These are phyloP conservation scores for Voacanga thouarsii DNA, from an alignment of 257 asterid species.

Conservation along the genomic window DNA sequence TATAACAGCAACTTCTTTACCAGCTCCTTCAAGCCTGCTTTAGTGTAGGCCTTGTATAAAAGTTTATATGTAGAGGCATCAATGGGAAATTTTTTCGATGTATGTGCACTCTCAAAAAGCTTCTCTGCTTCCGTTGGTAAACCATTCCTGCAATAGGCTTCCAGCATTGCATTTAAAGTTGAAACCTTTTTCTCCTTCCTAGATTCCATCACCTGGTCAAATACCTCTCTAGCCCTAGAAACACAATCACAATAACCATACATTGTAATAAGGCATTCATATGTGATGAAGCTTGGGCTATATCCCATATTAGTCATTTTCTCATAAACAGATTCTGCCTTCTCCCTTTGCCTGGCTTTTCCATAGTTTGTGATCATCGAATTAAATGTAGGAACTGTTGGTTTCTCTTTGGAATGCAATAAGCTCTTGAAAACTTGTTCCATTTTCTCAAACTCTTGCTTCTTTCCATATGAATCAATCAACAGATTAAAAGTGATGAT, in stretches of 20 bases:
- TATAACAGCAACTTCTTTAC: conserved; percentile 45
- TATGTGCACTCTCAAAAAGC: conserved; percentile 59
- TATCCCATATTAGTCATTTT: conserved; percentile 78
- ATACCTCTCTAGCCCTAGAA: conserved; percentile 72
- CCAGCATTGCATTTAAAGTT: conserved; percentile 88
- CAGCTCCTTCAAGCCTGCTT: conserved; percentile 78
- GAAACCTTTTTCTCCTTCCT: conserved; percentile 68
- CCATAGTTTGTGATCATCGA: conserved; percentile 97
- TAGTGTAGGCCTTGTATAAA: conserved; percentile 75
- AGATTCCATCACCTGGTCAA: conserved; percentile 50
- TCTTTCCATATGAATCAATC: conserved; percentile 86
- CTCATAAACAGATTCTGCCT: conserved; percentile 53
- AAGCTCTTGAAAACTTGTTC: conserved; percentile 87
- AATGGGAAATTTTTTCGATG: conserved; percentile 36
- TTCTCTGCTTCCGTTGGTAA: conserved; percentile 69
- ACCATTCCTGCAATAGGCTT: conserved; percentile 72
- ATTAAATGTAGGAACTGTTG: conserved; percentile 78
- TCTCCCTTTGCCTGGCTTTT: conserved; percentile 81
- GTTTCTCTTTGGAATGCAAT: conserved; percentile 72
- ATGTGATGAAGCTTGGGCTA: conserved; percentile 72
- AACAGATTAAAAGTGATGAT: conserved; percentile 72
- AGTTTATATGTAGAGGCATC: conserved; percentile 80
- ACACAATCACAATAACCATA: conserved; percentile 78
- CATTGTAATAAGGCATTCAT: conserved; percentile 77
- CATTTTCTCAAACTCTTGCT: conserved; percentile 92